Base-by-base conservation (phyloP, 495 filamentous ascomycete genomes). In the Hyaloscypha hepaticicola region DNA sequence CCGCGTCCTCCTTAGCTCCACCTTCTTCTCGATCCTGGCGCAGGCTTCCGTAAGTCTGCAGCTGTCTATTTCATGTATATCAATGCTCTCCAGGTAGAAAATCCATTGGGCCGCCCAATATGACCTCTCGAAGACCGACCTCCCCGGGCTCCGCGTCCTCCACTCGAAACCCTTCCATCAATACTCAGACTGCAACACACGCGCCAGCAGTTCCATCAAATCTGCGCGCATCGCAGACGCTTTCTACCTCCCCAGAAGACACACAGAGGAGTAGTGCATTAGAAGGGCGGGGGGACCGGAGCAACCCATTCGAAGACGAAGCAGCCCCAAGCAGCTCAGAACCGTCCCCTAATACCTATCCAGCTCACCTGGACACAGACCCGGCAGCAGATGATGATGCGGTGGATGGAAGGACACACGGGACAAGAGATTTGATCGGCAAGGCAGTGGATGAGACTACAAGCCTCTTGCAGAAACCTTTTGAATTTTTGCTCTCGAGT, bases 401-500 rank as follows among this genome's bases (percentile, higher is more conserved):
- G 25, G 4, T 61, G 14, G 62, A 29, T 48, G 52, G 26, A 11
- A 34, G 29, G 14, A 41, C 60, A 55, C 57, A 51, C 7, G 55
- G 51, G 14, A 8, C 58, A 4, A n/a, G 21, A 11, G 64, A 61
- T 12, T 33, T 66, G 3, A 24, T 22, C 1, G 45, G 51, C 45
- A 63, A 55, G 31, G 19, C 22, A 6, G 66, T 73, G 2, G 75
- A 68, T 53, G 82, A 85, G 61, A 72, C 70, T 0, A 82, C 82
- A 0, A 69, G 77, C 16, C 73, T 85, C 5, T 74, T 84, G 28
- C 72, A 67, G 61, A 67, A 63, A 38, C 69, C 65, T 1, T 66
- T 71, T 41, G 69, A 73, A 33, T 64, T 70, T 38, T 45, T 45
- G 19, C 67, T 67, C 9, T 56, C 71, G 25, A 76, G 78, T 53